Evolutionary conservation across 768 basidiomycete species (phyloP).

Genomic region (Amanita muscaria): DNA sequence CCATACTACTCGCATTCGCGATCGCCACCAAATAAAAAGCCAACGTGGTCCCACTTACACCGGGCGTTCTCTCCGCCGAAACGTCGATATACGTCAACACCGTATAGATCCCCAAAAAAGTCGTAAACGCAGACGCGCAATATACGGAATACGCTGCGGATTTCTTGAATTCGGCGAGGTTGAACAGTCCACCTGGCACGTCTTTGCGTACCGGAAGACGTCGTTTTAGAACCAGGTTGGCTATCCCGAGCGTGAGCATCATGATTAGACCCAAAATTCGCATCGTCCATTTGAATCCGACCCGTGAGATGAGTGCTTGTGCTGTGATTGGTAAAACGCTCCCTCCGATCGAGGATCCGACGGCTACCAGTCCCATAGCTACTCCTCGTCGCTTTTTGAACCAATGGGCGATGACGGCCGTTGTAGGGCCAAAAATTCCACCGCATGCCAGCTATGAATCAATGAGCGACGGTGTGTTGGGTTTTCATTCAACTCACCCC

Average conservation of each 20-base stretch:
- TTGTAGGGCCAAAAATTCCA: constrained; percentile 52
- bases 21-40: constrained; percentile 61
- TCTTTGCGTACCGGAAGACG: constrained; percentile 49
- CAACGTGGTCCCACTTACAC: constrained; percentile 36
- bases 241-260: constrained; percentile 37
- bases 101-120: constrained; percentile 70
- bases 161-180: constrained; percentile 43
- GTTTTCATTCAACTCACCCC: too few species aligned
- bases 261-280: constrained; percentile 61
- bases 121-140: constrained; percentile 43
- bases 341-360: constrained; percentile 64
- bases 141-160: constrained; percentile 47
- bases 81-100: constrained; percentile 63
- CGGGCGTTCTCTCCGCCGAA: constrained; percentile 38
- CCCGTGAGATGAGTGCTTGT: constrained; percentile 41
- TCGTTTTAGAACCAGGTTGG: constrained; percentile 44
- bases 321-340: constrained; percentile 56
- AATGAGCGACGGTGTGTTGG: too few species aligned
- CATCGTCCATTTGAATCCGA: constrained; percentile 69
- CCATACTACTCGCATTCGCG: constrained; percentile 54
- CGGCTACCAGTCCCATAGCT: constrained; percentile 55
- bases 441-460: constrained; percentile 40
- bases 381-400: constrained; percentile 52
- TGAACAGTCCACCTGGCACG: constrained; percentile 49
- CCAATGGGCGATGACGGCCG: constrained; percentile 63